Percentiles rank a stretch among this genome's conserved stretches.
Evolutionary conservation across 345 rosid genomes (phyloP).

Genomic region (Hirschfeldia incana): DNA sequence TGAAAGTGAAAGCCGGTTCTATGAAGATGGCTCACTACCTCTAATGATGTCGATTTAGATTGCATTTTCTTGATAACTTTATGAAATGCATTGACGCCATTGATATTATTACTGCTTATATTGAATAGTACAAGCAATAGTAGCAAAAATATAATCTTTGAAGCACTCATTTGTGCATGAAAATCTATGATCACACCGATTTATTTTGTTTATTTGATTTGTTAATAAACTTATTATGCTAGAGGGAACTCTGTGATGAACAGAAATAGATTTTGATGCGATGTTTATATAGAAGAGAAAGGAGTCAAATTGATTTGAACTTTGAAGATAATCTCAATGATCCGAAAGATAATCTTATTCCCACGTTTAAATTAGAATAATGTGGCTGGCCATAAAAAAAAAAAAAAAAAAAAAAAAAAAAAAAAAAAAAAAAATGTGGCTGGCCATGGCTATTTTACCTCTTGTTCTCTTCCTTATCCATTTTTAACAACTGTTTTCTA

Average conservation of each 20-base stretch:
- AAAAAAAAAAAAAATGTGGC: too few species aligned
- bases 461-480: not conserved
- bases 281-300: not conserved
- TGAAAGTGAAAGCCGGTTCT: constrained; percentile 80
- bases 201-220: not conserved
- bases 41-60: constrained; percentile 33
- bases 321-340: constrained; percentile 3
- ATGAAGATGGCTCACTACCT: constrained; percentile 32
- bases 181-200: constrained; percentile 13
- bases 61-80: constrained; percentile 43
- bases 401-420: too few species aligned
- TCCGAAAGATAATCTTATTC: constrained; percentile 28
- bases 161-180: constrained; percentile 30
- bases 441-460: not conserved
- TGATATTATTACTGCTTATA: constrained; percentile 18
- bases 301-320: not conserved
- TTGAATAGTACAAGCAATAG: constrained; percentile 30
- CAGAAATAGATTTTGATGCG: not conserved
- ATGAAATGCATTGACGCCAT: constrained; percentile 62
- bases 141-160: constrained; percentile 14
- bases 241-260: constrained; percentile 19
- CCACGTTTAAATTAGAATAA: constrained; percentile 19
- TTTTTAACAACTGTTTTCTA: not conserved
- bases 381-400: not conserved
- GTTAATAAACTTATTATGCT: not conserved